phyloP scores from a whole-genome alignment of 441 rosid genomes.

The Arabidopsis hybrid region DNA sequence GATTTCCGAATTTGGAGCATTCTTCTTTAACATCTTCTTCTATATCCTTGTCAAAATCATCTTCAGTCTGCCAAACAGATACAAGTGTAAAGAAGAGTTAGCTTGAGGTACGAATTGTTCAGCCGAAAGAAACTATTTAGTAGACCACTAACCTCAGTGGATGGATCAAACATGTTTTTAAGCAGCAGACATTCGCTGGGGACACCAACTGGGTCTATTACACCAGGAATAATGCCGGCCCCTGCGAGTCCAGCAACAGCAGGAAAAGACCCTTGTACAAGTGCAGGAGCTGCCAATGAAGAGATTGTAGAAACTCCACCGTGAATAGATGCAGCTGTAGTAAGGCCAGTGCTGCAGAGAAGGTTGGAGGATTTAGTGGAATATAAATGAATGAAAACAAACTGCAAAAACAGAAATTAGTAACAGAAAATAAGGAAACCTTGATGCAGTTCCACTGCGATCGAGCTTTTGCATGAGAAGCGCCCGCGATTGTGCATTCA shows the following conservation, averaged over 20 bases:
- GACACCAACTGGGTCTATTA: constrained; percentile 66
- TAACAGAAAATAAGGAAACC: constrained; percentile 50
- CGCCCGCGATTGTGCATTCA: constrained; percentile 92
- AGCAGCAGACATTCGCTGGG: constrained; percentile 89
- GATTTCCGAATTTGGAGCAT: constrained; percentile 76
- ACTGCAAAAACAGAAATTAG: constrained; percentile 14
- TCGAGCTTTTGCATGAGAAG: constrained; percentile 92
- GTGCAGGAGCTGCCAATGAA: constrained; percentile 59
- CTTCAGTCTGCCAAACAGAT: constrained; percentile 65
- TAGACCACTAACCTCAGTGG: constrained; percentile 53
- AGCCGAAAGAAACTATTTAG: constrained; percentile 6
- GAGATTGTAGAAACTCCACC: constrained; percentile 56
- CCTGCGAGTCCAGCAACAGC: constrained; percentile 52
- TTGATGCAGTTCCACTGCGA: constrained; percentile 81
- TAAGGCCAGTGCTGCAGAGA: constrained; percentile 52
- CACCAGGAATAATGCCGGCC: constrained; percentile 53
- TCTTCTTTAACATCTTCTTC: constrained; percentile 90
- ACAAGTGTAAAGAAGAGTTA: constrained; percentile 1
- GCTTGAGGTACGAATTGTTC: background rate
- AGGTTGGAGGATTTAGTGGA: constrained; percentile 44
- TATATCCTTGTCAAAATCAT: constrained; percentile 88
- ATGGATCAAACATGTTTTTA: constrained; percentile 99
- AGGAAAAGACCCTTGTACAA: constrained; percentile 57
- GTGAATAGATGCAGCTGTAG: constrained; percentile 54
- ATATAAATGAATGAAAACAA: background rate